Evolutionary conservation across 352 stramenopile species (phyloP).

Genomic region (Phytophthora colocasiae): DNA sequence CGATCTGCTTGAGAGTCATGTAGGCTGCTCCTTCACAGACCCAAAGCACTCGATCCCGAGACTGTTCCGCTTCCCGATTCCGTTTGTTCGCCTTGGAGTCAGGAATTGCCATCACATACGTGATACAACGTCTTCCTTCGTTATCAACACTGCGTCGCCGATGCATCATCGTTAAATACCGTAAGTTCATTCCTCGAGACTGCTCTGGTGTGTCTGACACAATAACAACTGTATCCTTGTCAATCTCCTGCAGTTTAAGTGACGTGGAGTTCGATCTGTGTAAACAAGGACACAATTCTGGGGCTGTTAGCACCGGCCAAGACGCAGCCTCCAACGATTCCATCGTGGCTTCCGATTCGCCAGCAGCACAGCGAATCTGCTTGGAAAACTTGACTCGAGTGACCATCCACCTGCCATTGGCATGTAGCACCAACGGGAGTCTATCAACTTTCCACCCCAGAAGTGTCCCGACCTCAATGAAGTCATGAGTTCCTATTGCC

Average conservation of each 20-base stretch:
- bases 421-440: conserved; percentile 15
- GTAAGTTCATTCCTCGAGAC: conserved; percentile 11
- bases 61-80: conserved; percentile 29
- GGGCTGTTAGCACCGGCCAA: conserved; percentile 29
- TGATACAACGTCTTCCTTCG: conserved; percentile 18
- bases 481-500: not conserved
- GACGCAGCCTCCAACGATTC: conserved; percentile 25
- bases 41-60: conserved; percentile 25
- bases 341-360: conserved; percentile 13
- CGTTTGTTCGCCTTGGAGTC: conserved; percentile 32
- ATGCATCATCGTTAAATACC: conserved; percentile 38
- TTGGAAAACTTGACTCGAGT: conserved; percentile 41
- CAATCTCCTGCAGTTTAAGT: conserved; percentile 33
- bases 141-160: conserved; percentile 14
- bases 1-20: conserved; percentile 35
- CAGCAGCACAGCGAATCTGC: conserved; percentile 26
- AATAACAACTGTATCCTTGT: conserved; percentile 30
- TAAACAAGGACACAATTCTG: conserved; percentile 32
- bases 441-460: conserved; percentile 39
- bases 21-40: conserved; percentile 35
- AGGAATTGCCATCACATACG: conserved; percentile 35
- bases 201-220: conserved; percentile 26
- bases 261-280: conserved; percentile 23
- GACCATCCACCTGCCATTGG: conserved; percentile 15
- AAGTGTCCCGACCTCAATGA: conserved; percentile 23